Base-by-base conservation (phyloP, 805 yeast genomes). In the Saccharomycopsis capsularis region DNA sequence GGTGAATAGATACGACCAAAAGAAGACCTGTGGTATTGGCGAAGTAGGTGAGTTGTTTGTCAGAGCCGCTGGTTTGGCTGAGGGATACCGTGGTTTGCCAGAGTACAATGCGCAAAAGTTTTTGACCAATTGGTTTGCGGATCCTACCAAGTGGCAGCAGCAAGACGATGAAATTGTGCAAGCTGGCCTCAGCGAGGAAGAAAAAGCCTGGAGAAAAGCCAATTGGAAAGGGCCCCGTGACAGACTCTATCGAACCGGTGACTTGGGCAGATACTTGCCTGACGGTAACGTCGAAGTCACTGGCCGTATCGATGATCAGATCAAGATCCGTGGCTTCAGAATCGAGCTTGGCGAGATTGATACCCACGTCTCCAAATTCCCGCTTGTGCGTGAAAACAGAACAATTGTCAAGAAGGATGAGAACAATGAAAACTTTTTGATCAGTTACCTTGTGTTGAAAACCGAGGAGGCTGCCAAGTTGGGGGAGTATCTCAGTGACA, bases 281-380 rank as follows among this genome's bases (percentile, higher is more conserved):
- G 96, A 90, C 62, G 99, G 99, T 50, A 87, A 93, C 68, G 89
- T 93, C 58, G 99, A 93, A 71, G 91, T 97, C 66, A 85, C 95
- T 63, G 99, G 99, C 52, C 80, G 99, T 65, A 99, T 99, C 24
- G 99, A 93, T 68, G 98, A 91, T 63, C 99, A 93, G 67, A 96
- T 93, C 53, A 93, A 93, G 67, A 93, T 93, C 57, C 81, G 99
- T 70, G 99, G 99, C 1, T 95, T 93, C 79, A 80, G 99, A 68
- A 95, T 93, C 55, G 99, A 93, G 68, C 74, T 93, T 48, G 99
- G 99, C 52, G 99, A 93, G 68, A 95, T 93, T 62, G 98, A 93
- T 65, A 93, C 99, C 15, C 96, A 93, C 63, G 78, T 93, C 54
- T 89, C 97, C 13, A 96, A 89, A 65, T 96, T 90, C 69, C 85